A percentile compares a stretch with the other conserved stretches of the same genome.
phyloP scores from a whole-genome alignment of 2,329 filamentous ascomycete species.

The Fusarium pseudonygamai region DNA sequence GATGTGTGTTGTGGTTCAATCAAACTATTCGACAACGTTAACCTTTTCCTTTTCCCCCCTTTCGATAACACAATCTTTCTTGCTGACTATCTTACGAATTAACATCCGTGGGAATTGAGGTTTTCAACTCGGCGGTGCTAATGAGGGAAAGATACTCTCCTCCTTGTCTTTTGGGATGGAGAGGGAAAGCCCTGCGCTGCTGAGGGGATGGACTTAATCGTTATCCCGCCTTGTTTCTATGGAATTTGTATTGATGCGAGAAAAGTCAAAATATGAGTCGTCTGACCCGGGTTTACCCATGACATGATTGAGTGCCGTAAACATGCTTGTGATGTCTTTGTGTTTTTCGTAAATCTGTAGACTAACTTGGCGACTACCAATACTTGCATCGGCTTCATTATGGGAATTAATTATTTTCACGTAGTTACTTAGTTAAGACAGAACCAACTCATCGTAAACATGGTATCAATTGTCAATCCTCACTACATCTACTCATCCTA shows the following conservation, averaged over 20 bases:
- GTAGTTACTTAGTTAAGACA: not conserved
- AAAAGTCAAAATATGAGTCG: slow-evolving; percentile 41
- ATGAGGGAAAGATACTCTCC: slow-evolving; percentile 99
- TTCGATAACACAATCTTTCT: slow-evolving; percentile 30
- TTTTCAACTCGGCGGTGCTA: slow-evolving; percentile 76
- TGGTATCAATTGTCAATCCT: slow-evolving; percentile 41
- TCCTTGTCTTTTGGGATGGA: slow-evolving; percentile 48
- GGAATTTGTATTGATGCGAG: slow-evolving; percentile 40
- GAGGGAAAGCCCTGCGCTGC: slow-evolving; percentile 99
- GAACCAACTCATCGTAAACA: slow-evolving; percentile 16
- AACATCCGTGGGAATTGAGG: slow-evolving; percentile 45
- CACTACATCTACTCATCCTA: slow-evolving; percentile 26
- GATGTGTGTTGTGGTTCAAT: slow-evolving; percentile 38
- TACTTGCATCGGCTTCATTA: accelerated
- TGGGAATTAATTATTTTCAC: not conserved
- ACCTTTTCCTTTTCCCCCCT: slow-evolving; percentile 10
- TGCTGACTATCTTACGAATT: slow-evolving; percentile 38
- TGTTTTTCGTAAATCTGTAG: not conserved
- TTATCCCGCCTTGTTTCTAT: slow-evolving; percentile 69
- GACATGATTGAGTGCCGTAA: slow-evolving; percentile 34
- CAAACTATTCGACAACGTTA: slow-evolving; percentile 40
- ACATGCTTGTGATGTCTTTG: not conserved
- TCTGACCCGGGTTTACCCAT: slow-evolving; percentile 34
- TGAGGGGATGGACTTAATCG: slow-evolving; percentile 88
- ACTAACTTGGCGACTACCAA: not conserved